Evolutionary conservation across 805 yeast species (phyloP), one percentile per base, ranked within the genome.

Genomic region (Cyberlindnera petersonii): DNA sequence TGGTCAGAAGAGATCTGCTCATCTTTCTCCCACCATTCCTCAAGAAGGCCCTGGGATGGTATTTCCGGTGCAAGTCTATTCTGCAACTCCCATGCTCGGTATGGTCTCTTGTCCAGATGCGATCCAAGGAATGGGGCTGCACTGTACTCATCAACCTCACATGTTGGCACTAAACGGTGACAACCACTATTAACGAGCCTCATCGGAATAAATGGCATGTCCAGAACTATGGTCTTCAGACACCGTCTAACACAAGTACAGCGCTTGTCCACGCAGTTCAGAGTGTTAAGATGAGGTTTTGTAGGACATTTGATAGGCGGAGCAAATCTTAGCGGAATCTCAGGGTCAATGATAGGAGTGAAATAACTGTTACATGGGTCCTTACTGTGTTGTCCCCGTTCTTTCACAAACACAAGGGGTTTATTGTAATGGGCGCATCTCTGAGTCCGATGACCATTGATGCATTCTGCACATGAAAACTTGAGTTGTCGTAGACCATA

Each of bases 311-410:
- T 17, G 22, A 23, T 5, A 3, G 5, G 8, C 10, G 17, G n/a
- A 13, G 19, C 29, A 18, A 36, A 10, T 13, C 4, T 9, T 9
- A 35, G 17, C 23, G 10, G 11, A 10, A 13, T 11, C 9, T 10
- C 11, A 11, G 40, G 40, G 9, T 37, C 40, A 11, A 37, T 31
- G 3, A 37, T 14, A 24, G 40, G 40, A 4, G 28, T 15, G 16
- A 37, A 17, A 14, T 13, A 26, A 23, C 21, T 37, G 26, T 37
- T 31, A 21, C 35, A 22, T 11, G 11, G 18, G 28, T n/a, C 29
- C 8, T 26, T 16, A 14, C 40, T 35, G 26, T 37, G 35, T 13
- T 37, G 40, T 4, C 40, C 40, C 19, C 40, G 19, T 24, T 37
- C 40, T 17, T 37, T 37, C 14, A 37, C 20, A 20, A 29, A 31